Evolutionary conservation across 441 rosid species (phyloP).

Genomic region (Aleurites moluccanus): DNA sequence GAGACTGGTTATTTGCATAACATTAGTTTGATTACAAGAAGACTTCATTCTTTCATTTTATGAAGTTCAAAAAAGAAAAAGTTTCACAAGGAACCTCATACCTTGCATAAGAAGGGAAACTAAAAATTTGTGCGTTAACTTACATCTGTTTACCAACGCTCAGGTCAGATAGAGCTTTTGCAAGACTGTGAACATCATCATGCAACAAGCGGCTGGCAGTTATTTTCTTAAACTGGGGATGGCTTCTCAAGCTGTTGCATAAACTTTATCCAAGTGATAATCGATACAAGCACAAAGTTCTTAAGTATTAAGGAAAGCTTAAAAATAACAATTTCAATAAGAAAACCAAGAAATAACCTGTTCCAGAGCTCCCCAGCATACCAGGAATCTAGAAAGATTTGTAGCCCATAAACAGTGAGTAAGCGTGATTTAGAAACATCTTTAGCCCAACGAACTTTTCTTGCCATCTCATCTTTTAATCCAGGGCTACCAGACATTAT

Average conservation of each 20-base stretch:
- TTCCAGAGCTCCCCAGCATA: slow-evolving; percentile 77
- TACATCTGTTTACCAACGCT: slow-evolving; percentile 91
- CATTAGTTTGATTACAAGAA: too few relatives aligned
- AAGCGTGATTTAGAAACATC: slow-evolving; percentile 69
- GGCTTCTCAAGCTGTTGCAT: slow-evolving; percentile 71
- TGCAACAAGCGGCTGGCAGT: slow-evolving; percentile 60
- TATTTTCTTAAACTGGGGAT: slow-evolving; percentile 61
- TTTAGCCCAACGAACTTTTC: slow-evolving; percentile 70
- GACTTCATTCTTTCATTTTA: background rate
- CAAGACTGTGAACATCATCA: slow-evolving; percentile 54
- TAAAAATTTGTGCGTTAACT: slow-evolving; percentile 31
- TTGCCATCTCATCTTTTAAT: slow-evolving; percentile 42
- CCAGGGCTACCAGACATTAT: slow-evolving; percentile 97
- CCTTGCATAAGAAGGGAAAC: slow-evolving; percentile 2
- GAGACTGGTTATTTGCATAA: background rate
- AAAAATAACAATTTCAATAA: background rate
- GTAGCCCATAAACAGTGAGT: slow-evolving; percentile 62
- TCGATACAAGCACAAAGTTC: slow-evolving; percentile 9
- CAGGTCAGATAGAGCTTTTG: slow-evolving; percentile 67
- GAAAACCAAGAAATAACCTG: slow-evolving; percentile 50
- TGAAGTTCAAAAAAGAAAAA: background rate
- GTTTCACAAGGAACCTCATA: slow-evolving; percentile 6
- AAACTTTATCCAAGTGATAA: slow-evolving; percentile 18
- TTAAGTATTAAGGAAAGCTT: slow-evolving; percentile 6
- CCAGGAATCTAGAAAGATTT: slow-evolving; percentile 65